These are phyloP conservation scores for Epichloe festucae DNA, from an alignment of 2,329 filamentous ascomycete species.

Conservation along the genomic window DNA sequence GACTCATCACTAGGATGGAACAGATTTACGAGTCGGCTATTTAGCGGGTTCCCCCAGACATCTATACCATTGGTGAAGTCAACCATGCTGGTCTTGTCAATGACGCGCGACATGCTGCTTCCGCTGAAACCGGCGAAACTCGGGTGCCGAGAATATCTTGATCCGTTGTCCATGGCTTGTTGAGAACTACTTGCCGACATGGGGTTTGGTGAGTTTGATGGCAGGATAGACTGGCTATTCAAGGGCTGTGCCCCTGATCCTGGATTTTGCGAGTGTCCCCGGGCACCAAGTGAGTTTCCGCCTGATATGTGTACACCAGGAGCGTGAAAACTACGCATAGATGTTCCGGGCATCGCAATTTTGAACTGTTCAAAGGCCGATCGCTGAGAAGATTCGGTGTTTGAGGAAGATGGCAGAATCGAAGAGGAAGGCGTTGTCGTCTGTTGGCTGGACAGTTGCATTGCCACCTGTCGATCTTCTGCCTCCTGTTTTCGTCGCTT, in stretches of 20 bases:
- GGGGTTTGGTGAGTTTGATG: not conserved
- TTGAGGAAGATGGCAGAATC: not conserved
- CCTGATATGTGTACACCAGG: not conserved
- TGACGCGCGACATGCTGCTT: slow-evolving; percentile 20
- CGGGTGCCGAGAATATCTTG: not conserved
- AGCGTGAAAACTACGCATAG: not conserved
- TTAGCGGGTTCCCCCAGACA: slow-evolving; percentile 24
- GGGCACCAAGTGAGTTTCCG: not conserved
- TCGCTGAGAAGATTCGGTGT: not conserved
- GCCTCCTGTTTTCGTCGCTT: slow-evolving; percentile 18
- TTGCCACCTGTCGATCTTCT: slow-evolving; percentile 17
- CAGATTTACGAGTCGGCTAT: slow-evolving; percentile 19
- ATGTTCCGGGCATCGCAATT: not conserved
- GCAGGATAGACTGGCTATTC: not conserved
- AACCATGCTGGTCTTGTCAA: slow-evolving; percentile 24
- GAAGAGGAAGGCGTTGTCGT: not conserved
- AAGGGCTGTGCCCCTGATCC: not conserved
- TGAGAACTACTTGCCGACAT: not conserved
- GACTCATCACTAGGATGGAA: slow-evolving; percentile 25
- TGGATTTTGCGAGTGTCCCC: not conserved
- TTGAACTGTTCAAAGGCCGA: slow-evolving; percentile 11
- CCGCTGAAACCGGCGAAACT: not conserved
- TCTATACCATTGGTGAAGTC: slow-evolving; percentile 25
- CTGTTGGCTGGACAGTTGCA: slow-evolving; percentile 14
- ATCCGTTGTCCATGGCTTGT: not conserved